Evolutionary conservation across 1,139 yeast genomes (phyloP).

Genomic region (Debaryomyces psychrophilus): DNA sequence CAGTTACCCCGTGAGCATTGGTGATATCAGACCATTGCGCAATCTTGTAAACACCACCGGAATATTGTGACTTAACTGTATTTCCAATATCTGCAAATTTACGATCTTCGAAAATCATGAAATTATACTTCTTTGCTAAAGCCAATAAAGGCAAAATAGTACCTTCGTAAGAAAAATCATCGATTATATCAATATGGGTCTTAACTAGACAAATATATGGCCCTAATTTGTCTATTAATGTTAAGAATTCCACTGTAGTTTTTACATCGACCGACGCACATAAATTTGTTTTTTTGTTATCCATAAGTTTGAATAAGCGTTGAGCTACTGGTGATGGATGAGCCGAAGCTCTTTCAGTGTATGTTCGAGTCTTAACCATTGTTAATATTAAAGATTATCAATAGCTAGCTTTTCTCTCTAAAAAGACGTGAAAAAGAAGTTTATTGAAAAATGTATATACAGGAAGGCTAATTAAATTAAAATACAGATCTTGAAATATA

Average conservation of each 20-base stretch:
- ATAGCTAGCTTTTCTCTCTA: background rate
- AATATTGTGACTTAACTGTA: constrained; percentile 91
- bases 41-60: constrained; percentile 86
- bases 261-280: constrained; percentile 97
- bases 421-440: background rate
- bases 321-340: constrained; percentile 83
- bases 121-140: constrained; percentile 75
- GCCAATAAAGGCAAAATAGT: constrained; percentile 75
- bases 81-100: constrained; percentile 99
- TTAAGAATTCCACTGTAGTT: constrained; percentile 72
- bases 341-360: constrained; percentile 66
- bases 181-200: constrained; percentile 91
- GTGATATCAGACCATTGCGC: constrained; percentile 97
- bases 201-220: constrained; percentile 91
- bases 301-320: constrained; percentile 75
- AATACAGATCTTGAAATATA: background rate
- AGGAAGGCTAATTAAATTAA: background rate
- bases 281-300: constrained; percentile 77
- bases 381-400: background rate
- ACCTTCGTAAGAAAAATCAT: constrained; percentile 80
- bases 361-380: constrained; percentile 41
- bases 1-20: constrained; percentile 97
- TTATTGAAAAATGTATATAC: background rate
- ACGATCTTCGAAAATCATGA: constrained; percentile 91
- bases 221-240: constrained; percentile 76